Base-by-base conservation (phyloP, 2,329 filamentous ascomycete genomes). In the Hyphodiscus sp. region DNA sequence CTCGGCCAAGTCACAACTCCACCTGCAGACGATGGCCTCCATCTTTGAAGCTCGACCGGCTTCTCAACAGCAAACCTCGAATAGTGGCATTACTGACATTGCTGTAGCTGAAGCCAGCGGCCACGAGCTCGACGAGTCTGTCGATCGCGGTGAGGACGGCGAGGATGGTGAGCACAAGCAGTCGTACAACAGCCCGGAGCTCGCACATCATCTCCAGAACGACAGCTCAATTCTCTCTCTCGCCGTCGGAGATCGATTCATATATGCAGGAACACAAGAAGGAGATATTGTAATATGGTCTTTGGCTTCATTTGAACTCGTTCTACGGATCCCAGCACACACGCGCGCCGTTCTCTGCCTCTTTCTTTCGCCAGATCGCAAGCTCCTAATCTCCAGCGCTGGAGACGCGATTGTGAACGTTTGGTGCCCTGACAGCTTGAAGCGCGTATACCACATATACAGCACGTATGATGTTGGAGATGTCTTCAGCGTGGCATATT, bases 391-490 rank as follows among this genome's bases (percentile, higher is more conserved):
- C 70, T 97, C 92, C 11, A 95, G 88, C 63, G 92, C 91, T 10
- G 91, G 91, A 61, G 94, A 99, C 67, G 89, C 92, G 1, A 87
- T 96, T 54, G 86, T 97, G 67, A 96, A 95, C 68, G 89, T 95
- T 43, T 99, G 94, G 94, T 86, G 84, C 63, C 88, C 91, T 1
- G 78, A 75, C 44, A 86, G 83, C 6, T 84, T 96, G 68, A 80
- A 79, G 52, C 84, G 87, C 26, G 77, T 94, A 0, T 94, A 91
- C 73, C 90, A 94, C 58, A 88, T 97, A 57, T 95, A 95, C 74
- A 95, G 91, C 58, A 86, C 86, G 47, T 92, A 95, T 70, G 94
- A 97, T 63, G 88, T 96, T 42, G 94, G 94, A 55, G 94, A 99
- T 72, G 83, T 99, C 55, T 97, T 97, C 69, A 95, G 90, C 62